Evolutionary conservation across 2,329 filamentous ascomycete genomes (phyloP), one percentile per base, ranked within the genome.

Genomic region (Daldinia eschscholtzii): DNA sequence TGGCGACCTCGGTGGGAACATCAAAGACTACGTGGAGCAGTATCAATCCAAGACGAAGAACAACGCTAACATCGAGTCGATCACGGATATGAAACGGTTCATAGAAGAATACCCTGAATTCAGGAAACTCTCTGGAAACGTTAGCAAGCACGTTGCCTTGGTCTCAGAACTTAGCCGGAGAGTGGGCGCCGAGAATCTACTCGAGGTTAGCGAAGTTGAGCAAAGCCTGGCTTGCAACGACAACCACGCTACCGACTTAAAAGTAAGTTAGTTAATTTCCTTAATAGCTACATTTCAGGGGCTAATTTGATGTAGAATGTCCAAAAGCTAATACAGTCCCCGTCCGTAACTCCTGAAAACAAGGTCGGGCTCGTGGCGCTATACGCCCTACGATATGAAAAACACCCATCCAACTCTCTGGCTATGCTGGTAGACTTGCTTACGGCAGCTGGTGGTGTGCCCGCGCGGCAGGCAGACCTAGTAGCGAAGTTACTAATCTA

Each of bases 51-150:
- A 97, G 79, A 97, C 95, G n/a, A 95, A 98, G 78, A 97, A 92
- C 75, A 97, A 91, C 75, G 93, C 94, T 79, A 96, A 97, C 77
- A 94, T 99, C 68, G 96, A 99, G 78, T 98, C 95, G 15, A 98
- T 99, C 77, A 87, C 92, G 62, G 96, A 99, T 79, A 99, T 99
- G 97, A 99, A 99, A 80, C 93, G 94, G 48, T 99, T 99, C 75
- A 97, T 99, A 62, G 96, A 99, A 80, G 96, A 99, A 77, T 99
- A 98, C 78, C 96, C 96, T 1, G 96, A 99, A 79, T 99, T 99
- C 80, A 90, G 96, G 65, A 97, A 98, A 76, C 88, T 99, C 0
- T 98, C 96, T 1, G 94, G 96, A 41, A 99, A 99, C 74, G 96
- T 99, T 61, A 98, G 94, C 82, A 99, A 99, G 79, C 96, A 99